These are phyloP conservation scores for Hypomyces perniciosus DNA, from an alignment of 2,329 filamentous ascomycete species.

Conservation along the genomic window DNA sequence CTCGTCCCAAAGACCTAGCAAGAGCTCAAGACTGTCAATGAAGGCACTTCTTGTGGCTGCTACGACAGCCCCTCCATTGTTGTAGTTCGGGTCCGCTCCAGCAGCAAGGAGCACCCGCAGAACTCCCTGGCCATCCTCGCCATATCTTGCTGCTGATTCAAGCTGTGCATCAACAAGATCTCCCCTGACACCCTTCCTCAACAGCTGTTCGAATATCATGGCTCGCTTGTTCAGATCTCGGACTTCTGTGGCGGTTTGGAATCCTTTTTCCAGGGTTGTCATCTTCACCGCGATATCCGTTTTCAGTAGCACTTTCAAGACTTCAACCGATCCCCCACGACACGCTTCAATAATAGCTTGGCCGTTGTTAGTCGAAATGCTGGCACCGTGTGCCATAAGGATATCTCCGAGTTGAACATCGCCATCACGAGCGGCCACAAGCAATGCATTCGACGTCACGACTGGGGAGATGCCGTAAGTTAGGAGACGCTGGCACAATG, in stretches of 20 bases:
- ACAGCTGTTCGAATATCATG: constrained; percentile 44
- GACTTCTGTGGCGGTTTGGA: constrained; percentile 50
- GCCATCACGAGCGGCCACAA: constrained; percentile 46
- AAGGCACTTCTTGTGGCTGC: constrained; percentile 48
- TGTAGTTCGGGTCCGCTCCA: constrained; percentile 51
- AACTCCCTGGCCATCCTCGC: constrained; percentile 41
- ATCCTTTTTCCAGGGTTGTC: constrained; percentile 42
- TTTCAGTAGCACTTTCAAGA: constrained; percentile 45
- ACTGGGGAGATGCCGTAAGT: constrained; percentile 39
- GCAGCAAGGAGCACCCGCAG: constrained; percentile 45
- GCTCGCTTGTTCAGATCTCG: constrained; percentile 43
- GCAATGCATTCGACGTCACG: constrained; percentile 43
- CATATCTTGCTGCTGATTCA: constrained; percentile 46
- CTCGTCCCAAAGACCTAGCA: constrained; percentile 42
- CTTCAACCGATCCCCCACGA: constrained; percentile 42
- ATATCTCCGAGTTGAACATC: constrained; percentile 46
- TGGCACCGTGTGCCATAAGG: constrained; percentile 47
- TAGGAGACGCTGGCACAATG: constrained; percentile 41
- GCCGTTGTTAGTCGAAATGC: constrained; percentile 44
- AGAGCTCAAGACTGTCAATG: constrained; percentile 43
- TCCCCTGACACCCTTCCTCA: constrained; percentile 44
- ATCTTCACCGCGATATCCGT: constrained; percentile 34
- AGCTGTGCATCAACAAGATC: constrained; percentile 49
- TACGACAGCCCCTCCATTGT: constrained; percentile 49
- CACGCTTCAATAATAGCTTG: constrained; percentile 51